Evolutionary conservation across 768 basidiomycete genomes (phyloP), one percentile per base, ranked within the genome.

Genomic region (Suillus variegatus): DNA sequence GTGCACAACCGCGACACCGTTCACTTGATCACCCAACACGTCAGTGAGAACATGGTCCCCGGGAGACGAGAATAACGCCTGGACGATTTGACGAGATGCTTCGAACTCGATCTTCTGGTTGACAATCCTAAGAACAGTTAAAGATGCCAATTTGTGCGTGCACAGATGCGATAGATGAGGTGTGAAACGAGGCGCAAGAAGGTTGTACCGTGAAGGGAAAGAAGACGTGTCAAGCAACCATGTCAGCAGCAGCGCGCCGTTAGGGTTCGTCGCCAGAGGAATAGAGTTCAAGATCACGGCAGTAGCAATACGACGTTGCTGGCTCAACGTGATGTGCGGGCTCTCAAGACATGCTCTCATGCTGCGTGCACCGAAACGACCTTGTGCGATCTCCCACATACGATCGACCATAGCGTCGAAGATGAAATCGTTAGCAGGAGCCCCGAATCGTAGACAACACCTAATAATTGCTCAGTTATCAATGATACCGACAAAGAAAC

Each of bases 341-440:
- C 89, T 95, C 77, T 99, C 97, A 22, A 99, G 84, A 75, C 96
- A 97, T 13, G 97, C 96, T 68, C 97, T 86, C 92, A 99, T 97
- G 74, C 95, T 96, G 58, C 97, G 90, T 55, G 97, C 97, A 62
- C 97, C 97, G 72, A 97, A 99, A 41, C 97, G 89, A 28, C 97
- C 97, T 80, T 98, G 97, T 0, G 95, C 97, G 62, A 99, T 85
- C 80, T 99, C 97, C 95, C 97, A 99, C 81, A 97, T 91, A 47
- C 97, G 93, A 77, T 99, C 97, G 55, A 93, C 90, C 83, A 99
- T 98, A 36, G 94, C 95, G 75, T 99, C 96, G 76, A 98, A 99
- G 65, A 99, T 92, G 76, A 99, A 99, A 69, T 97, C 94, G 64
- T 94, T 96, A 38, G 86, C 87, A 41, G 96, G 96, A 44, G 90